Conservation (phyloP, 1,284 basidiomycete genomes). For the Puccinia brachypodii region DNA sequence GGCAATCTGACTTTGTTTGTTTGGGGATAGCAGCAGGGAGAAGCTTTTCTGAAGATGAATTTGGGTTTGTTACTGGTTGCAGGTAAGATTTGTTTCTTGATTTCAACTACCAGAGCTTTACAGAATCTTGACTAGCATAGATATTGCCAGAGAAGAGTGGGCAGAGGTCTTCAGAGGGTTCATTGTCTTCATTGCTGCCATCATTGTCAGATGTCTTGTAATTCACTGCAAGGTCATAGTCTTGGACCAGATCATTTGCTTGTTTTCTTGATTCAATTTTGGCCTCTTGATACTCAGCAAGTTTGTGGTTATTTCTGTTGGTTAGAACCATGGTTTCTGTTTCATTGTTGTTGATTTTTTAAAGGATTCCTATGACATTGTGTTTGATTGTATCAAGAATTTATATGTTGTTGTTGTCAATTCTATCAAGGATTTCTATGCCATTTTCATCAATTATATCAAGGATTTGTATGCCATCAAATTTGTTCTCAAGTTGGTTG, state of each 20-base stretch:
- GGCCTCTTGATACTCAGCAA: not conserved
- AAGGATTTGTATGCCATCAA: too few relatives aligned
- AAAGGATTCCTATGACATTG: too few relatives aligned
- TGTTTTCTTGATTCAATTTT: constrained; percentile 13
- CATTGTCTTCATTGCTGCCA: not conserved
- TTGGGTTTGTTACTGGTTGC: not conserved
- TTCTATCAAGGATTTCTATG: too few relatives aligned
- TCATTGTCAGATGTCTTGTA: not conserved
- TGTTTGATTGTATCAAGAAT: too few relatives aligned
- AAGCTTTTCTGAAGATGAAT: not conserved
- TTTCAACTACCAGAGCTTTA: not conserved
- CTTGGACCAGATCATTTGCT: not conserved
- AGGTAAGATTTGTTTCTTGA: not conserved
- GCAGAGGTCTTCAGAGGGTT: not conserved
- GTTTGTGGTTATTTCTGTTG: not conserved
- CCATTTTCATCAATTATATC: too few relatives aligned
- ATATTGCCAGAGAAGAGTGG: not conserved
- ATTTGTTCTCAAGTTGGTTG: too few relatives aligned
- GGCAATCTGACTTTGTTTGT: not conserved
- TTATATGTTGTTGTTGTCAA: too few relatives aligned
- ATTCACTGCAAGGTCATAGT: not conserved
- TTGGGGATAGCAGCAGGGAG: not conserved
- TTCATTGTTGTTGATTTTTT: too few relatives aligned
- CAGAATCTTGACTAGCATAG: not conserved
- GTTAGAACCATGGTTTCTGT: too few relatives aligned